Percentiles rank a stretch among this genome's conserved stretches.
These are phyloP conservation scores for Talaromyces rugulosus DNA, from an alignment of 2,329 filamentous ascomycete species.

Conservation along the genomic window DNA sequence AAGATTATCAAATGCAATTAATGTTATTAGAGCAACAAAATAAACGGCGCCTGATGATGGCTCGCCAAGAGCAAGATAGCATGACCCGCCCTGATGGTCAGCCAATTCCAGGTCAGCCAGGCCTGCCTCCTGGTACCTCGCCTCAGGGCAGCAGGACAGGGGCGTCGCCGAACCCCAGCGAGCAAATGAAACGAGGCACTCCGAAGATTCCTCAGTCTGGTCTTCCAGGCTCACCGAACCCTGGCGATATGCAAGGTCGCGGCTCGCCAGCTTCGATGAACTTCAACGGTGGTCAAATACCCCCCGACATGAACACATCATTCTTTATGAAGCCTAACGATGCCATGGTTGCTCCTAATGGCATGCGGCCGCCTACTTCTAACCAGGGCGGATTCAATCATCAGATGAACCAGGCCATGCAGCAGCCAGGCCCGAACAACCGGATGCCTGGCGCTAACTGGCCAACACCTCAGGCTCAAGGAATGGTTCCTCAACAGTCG, in stretches of 20 bases:
- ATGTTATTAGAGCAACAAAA: constrained; percentile 67
- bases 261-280: constrained; percentile 58
- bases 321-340: constrained; percentile 44
- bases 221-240: constrained; percentile 54
- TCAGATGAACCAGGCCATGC: constrained; percentile 20
- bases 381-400: constrained; percentile 45
- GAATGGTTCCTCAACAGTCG: constrained; percentile 46
- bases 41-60: constrained; percentile 64
- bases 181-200: constrained; percentile 60
- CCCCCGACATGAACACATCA: constrained; percentile 39
- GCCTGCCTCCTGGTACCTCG: constrained; percentile 53
- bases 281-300: constrained; percentile 52
- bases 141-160: constrained; percentile 54
- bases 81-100: constrained; percentile 51
- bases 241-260: constrained; percentile 56
- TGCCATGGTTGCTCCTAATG: constrained; percentile 35
- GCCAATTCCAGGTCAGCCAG: constrained; percentile 43
- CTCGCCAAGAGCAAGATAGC: constrained; percentile 62
- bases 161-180: constrained; percentile 58
- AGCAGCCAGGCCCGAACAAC: constrained; percentile 19
- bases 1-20: constrained; percentile 67
- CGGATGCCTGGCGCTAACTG: constrained; percentile 40
- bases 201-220: constrained; percentile 56
- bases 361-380: constrained; percentile 57
- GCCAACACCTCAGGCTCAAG: constrained; percentile 38